Base-by-base conservation (phyloP, 83 land plant species). In the Thuja plicata region DNA sequence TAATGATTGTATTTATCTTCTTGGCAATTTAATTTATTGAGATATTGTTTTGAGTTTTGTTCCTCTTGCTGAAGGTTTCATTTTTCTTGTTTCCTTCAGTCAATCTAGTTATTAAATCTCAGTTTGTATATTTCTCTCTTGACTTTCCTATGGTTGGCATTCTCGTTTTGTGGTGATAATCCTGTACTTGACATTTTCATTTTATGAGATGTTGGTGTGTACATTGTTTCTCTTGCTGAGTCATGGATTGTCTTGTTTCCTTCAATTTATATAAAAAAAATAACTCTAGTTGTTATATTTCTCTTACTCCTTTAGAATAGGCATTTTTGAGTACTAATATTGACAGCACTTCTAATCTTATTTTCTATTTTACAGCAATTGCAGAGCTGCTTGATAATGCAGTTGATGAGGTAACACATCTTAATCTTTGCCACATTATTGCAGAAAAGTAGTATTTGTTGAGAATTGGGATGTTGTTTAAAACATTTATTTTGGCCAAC, bases 341-440 rank as follows among this genome's bases (percentile, higher is more conserved):
- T 80, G 48, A 80, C 1, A 78, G 81, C 46, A 80, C 8, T 80
- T 79, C 43, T 19, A 27, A 8, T 66, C 8, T 32, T 52, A 52
- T 9, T 54, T 46, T 52, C 5, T 52, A 48, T 85, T 54, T 85
- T 15, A 66, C 86, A 85, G 86, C 86, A 16, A 85, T 85, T 85
- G 86, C 86, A 30, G 86, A 97, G 89, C 96, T 97, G 19, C 86
- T 97, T 91, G 99, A 97, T 79, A 97, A 97, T 90, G 96, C 98
- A 24, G 93, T 97, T 80, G 99, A 97, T 89, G 99, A 97, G 98
- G 97, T 97, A 87, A 40, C 84, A 41, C 9, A 80, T 3, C 43
- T 8, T 41, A 41, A 21, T 24, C 48, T 80, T 80, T 80, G 43
- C 27, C 46, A 80, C 2, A 80, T 21, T 27, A 41, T 21, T 80